phyloP scores from a whole-genome alignment of 78 protist genomes.

The Planoprotostelium fungivorum region DNA sequence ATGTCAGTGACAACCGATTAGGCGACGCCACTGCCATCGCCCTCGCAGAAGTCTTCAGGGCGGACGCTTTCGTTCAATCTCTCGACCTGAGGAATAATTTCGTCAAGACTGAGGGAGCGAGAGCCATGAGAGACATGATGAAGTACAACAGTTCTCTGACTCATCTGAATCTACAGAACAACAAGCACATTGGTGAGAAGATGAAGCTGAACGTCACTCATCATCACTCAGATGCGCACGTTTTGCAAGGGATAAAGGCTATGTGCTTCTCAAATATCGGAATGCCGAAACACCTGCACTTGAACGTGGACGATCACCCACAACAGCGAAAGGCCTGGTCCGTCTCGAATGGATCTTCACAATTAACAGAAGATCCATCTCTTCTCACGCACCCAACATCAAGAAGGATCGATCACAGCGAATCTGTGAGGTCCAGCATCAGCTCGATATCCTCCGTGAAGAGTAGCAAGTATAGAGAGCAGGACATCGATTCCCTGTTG shows the following conservation, averaged over 20 bases:
- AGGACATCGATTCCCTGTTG: no score
- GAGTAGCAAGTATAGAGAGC: no score
- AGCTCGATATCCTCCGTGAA: no score
- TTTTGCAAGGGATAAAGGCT: neutral
- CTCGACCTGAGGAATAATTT: neutral
- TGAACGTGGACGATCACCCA: no score
- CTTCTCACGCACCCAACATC: no score
- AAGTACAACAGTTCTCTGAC: neutral
- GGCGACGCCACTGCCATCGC: neutral
- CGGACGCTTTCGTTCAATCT: neutral
- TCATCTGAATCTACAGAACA: neutral
- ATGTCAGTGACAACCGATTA: neutral
- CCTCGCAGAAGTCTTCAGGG: neutral
- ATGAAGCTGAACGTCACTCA: no score
- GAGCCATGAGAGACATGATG: neutral
- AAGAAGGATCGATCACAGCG: no score
- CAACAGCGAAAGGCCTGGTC: no score
- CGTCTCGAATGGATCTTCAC: no score
- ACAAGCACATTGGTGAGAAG: neutral
- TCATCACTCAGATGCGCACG: neutral
- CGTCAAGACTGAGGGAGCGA: neutral
- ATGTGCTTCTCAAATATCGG: neutral
- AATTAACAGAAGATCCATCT: no score
- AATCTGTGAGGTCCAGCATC: no score
- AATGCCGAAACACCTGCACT: no score